Base-by-base conservation (phyloP, 2,329 filamentous ascomycete genomes). In the Ophiosphaerella narmari region DNA sequence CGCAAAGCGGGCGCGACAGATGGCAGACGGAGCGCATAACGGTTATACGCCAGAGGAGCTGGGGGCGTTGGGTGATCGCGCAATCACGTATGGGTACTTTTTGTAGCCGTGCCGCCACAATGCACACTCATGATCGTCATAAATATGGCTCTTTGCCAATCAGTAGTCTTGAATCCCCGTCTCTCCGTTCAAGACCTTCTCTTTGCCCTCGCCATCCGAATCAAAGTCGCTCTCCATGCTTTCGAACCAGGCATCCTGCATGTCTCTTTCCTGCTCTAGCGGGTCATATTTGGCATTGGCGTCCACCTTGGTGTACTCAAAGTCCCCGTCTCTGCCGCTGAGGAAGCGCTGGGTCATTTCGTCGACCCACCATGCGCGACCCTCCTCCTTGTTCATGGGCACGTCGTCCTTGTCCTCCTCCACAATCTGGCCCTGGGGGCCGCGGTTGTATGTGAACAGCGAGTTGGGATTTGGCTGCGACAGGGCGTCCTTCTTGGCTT, bases 241-340 rank as follows among this genome's bases (percentile, higher is more conserved):
- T 18, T 91, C 89, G 66, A 95, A 92, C 77, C 89, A 96, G 16
- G 80, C 80, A 33, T 96, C 90, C 71, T 93, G 81, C 12, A 77
- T 77, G 44, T 87, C 85, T n/a, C 78, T 74, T 55, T 80, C 80
- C 57, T 82, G 80, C 76, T 83, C 78, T 66, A 80, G 68, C 72
- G 86, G 84, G 68, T 96, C 90, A 48, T 85, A 86, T 16, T 86
- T 85, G 26, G 91, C 86, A 63, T 88, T 86, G 32, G 77, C 76
- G 66, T 96, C 91, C 5, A 96, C 86, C 2, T 57, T 63, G 1
- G 63, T 71, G 67, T 96, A 96, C 54, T 93, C 87, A 62, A 95
- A 93, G 40, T 95, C 90, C 1, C 81, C 78, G 65, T 95, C 91
- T 5, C 81, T 80, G 0, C 91, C 91, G 16, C 80, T 76, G 26